Evolutionary conservation across 2,329 filamentous ascomycete genomes (phyloP).

Genomic region (Diplodia scrobiculata): DNA sequence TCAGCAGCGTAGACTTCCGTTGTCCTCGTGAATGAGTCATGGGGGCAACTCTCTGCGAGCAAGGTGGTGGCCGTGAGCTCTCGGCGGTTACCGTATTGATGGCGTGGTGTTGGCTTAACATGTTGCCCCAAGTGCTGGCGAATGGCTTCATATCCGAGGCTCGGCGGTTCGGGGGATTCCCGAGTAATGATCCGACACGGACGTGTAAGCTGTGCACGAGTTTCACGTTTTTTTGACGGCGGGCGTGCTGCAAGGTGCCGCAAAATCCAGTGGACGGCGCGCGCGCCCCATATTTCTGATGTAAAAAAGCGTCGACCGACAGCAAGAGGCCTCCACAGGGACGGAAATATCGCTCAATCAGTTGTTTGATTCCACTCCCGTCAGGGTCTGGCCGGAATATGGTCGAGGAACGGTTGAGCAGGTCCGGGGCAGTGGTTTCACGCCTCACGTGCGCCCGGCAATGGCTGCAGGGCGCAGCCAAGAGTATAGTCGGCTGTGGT

Average conservation of each 20-base stretch:
- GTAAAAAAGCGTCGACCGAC: background rate
- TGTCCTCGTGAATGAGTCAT: conserved; percentile 14
- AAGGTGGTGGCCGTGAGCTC: background rate
- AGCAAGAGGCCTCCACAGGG: background rate
- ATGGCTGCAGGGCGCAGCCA: background rate
- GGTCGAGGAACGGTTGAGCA: background rate
- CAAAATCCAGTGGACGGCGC: background rate
- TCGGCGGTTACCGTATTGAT: background rate
- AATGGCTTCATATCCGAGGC: background rate
- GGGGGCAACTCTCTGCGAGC: background rate
- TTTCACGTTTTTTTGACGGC: background rate
- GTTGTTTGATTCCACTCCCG: background rate
- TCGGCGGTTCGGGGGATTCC: background rate
- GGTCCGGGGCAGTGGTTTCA: background rate
- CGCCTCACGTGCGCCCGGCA: background rate
- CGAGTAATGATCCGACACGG: background rate
- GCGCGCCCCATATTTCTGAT: conserved; percentile 6
- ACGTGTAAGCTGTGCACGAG: conserved; percentile 20
- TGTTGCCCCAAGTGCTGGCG: background rate
- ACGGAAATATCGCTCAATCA: background rate
- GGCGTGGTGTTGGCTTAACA: background rate
- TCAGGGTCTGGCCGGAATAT: background rate
- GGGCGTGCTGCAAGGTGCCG: conserved; percentile 12
- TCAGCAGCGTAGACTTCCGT: conserved; percentile 7
- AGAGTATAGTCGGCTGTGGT: background rate